Conservation (phyloP, 2,329 filamentous ascomycete species). For the Fusarium miscanthi region DNA sequence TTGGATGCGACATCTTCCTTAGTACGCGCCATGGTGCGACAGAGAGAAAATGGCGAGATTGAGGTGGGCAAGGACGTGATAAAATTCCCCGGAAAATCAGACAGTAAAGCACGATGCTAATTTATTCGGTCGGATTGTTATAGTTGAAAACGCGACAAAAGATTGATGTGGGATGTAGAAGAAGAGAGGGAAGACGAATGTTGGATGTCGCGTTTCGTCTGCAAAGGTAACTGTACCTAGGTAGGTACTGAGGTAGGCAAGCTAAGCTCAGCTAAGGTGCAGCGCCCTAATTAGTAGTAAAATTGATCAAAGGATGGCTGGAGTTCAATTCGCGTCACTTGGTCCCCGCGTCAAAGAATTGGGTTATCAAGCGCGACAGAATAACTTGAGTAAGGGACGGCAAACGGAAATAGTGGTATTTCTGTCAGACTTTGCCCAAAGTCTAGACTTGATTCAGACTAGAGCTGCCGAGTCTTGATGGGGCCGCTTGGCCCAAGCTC, state of each 20-base stretch:
- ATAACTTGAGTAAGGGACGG: neutral
- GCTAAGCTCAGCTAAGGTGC: neutral
- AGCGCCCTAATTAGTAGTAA: neutral
- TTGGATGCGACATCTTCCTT: conserved; percentile 45
- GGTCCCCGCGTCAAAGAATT: neutral
- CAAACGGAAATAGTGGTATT: neutral
- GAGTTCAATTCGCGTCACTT: conserved; percentile 24
- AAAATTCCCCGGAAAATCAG: conserved; percentile 30
- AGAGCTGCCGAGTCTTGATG: neutral
- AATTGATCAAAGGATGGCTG: conserved; percentile 31
- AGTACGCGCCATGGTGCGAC: conserved; percentile 48
- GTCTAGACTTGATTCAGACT: neutral
- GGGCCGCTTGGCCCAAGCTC: conserved; percentile 36
- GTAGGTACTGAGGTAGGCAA: neutral
- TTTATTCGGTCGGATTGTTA: neutral
- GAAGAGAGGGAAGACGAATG: conserved; percentile 8
- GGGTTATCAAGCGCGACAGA: conserved; percentile 6
- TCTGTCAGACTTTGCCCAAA: conserved; percentile 7
- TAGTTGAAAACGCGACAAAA: conserved; percentile 1
- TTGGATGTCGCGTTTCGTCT: conserved; percentile 16
- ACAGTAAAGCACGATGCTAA: neutral
- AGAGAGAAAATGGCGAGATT: neutral
- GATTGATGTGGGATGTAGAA: conserved; percentile 17
- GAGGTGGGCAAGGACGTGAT: neutral
- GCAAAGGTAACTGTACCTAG: neutral